Base-by-base conservation (phyloP, 2,329 filamentous ascomycete species). In the Fusarium incarnatum region DNA sequence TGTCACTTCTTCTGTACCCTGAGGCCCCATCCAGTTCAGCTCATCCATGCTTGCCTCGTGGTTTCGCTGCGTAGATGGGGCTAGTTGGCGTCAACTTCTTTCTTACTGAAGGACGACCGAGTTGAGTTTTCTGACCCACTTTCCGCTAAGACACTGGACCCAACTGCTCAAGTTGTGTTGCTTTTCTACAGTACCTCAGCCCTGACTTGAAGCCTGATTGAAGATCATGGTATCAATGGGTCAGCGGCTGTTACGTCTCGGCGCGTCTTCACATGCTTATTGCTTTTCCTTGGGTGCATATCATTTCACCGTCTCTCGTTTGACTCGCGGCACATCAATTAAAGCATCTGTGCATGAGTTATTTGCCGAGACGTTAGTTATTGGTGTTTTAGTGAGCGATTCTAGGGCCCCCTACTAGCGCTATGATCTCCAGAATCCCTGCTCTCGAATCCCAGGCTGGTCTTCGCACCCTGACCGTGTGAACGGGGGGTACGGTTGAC, bases 391-490 rank as follows among this genome's bases (percentile, higher is more conserved):
- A 57, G 27, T 56, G 46, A 40, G 23, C 30, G 45, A 34, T 42
- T 44, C 47, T 42, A 44, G 56, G 49, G n/a, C 8, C 32, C 68
- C 71, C 10, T 61, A 48, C 72, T 75, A 74, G 72, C 58, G 61
- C 7, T 5, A 56, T 69, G 73, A 75, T 75, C 73, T 74, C 70
- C 73, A 32, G 45, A 27, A 56, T 58, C 68, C 73, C 64, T 72
- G 73, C 45, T 12, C 42, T 13, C 3, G 16, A 20, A 67, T 57
- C 66, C 68, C 61, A 56, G 64, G 60, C 68, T 75, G 55, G 57
- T 65, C 30, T 56, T 62, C 47, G n/a, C 40, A 53, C 49, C 49
- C 49, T 27, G 34, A n/a, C 49, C 49, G 49, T 44, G 15, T 41
- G 42, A 37, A 42, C 47, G 32, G 20, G 44, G 60, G 56, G 46